phyloP scores from a whole-genome alignment of 2,329 filamentous ascomycete species.

The Ophiostoma ips region DNA sequence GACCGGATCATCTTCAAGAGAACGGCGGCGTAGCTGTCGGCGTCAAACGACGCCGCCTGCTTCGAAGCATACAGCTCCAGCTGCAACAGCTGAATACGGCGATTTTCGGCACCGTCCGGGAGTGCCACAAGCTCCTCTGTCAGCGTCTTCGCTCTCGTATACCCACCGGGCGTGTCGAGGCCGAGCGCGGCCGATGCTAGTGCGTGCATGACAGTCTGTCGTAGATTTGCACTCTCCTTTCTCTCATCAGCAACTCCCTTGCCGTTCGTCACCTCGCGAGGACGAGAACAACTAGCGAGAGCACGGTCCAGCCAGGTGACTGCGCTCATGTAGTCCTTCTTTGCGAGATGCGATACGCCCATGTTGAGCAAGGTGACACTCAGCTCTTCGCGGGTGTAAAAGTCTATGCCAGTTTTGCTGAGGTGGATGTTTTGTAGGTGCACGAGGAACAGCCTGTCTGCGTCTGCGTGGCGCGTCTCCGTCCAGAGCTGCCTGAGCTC shows the following conservation, averaged over 20 bases:
- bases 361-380: conserved; percentile 60
- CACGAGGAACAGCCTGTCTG: conserved; percentile 55
- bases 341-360: conserved; percentile 43
- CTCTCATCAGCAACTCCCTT: too few relatives aligned
- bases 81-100: conserved; percentile 52
- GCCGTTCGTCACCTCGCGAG: neutral
- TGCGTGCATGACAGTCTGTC: conserved; percentile 45
- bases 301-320: conserved; percentile 63
- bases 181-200: conserved; percentile 42
- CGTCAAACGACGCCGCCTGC: conserved; percentile 33
- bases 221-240: conserved; percentile 28
- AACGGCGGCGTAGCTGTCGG: conserved; percentile 33
- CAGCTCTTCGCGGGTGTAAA: conserved; percentile 42
- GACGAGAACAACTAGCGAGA: conserved; percentile 40
- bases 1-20: conserved; percentile 47
- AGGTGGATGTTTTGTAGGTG: conserved; percentile 35
- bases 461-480: conserved; percentile 57
- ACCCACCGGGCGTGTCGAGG: conserved; percentile 27
- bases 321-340: conserved; percentile 40
- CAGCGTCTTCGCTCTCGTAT: conserved; percentile 40
- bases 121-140: conserved; percentile 42
- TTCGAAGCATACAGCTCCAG: conserved; percentile 48
- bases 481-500: conserved; percentile 61
- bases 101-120: conserved; percentile 45
- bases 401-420: conserved; percentile 24